These are phyloP conservation scores for Rubus parviflorus DNA, from an alignment of 306 rosid species.

Conservation along the genomic window DNA sequence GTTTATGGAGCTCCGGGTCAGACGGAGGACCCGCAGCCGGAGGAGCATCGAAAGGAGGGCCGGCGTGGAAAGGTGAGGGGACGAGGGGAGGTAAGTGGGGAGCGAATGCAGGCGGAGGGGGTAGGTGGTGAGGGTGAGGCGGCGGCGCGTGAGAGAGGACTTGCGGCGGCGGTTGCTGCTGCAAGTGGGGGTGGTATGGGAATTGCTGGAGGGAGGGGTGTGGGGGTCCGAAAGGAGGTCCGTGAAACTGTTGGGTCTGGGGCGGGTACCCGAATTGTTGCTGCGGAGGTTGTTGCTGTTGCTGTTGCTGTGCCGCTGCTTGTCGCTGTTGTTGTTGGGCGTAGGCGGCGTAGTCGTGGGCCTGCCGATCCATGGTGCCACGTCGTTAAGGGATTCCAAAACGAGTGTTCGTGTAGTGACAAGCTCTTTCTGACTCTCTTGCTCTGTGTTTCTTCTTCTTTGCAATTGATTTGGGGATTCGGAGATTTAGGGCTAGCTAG, in stretches of 20 bases:
- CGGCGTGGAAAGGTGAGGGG: slow-evolving; percentile 52
- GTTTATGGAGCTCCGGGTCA: slow-evolving; percentile 92
- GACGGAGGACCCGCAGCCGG: slow-evolving; percentile 72
- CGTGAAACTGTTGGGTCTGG: slow-evolving; percentile 78
- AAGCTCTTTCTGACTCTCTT: neutral
- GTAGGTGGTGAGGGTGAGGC: slow-evolving; percentile 52
- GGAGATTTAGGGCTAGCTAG: too few relatives aligned
- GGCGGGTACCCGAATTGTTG: slow-evolving; percentile 72
- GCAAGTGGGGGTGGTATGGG: slow-evolving; percentile 69
- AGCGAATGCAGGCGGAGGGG: slow-evolving; percentile 58
- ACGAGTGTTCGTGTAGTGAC: neutral
- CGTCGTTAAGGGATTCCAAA: neutral
- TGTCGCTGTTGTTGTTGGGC: slow-evolving; percentile 62
- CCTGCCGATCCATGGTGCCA: slow-evolving; percentile 68
- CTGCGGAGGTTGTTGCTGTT: slow-evolving; percentile 58
- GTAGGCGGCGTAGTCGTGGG: slow-evolving; percentile 81
- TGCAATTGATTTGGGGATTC: neutral
- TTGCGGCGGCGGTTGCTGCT: slow-evolving; percentile 55
- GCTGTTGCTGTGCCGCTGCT: slow-evolving; percentile 62
- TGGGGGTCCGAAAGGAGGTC: slow-evolving; percentile 81
- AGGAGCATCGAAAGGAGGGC: slow-evolving; percentile 55
- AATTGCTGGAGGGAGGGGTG: slow-evolving; percentile 78
- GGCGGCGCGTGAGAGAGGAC: slow-evolving; percentile 59
- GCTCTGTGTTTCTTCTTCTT: neutral
- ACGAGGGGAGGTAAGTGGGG: slow-evolving; percentile 61